phyloP scores from a whole-genome alignment of 2,329 filamentous ascomycete species.

The Diplodia seriata region DNA sequence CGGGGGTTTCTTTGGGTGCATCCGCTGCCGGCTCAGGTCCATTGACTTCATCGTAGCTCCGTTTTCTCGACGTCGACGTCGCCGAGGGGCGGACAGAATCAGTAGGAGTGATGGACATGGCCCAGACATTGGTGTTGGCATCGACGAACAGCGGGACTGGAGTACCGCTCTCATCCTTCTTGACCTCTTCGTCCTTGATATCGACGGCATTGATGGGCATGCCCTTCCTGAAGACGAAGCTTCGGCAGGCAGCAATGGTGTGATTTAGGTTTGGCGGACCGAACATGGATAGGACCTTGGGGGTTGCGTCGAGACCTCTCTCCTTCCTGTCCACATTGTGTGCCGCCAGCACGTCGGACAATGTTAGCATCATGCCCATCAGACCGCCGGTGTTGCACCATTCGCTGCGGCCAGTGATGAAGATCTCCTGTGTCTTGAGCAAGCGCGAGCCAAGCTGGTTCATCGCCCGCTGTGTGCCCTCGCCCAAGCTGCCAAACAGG shows the following conservation, averaged over 20 bases:
- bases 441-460: conserved; percentile 71
- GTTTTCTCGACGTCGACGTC: conserved; percentile 33
- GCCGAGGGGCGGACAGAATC: conserved; percentile 27
- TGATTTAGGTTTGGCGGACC: conserved; percentile 82
- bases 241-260: conserved; percentile 78
- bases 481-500: conserved; percentile 79
- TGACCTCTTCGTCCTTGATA: conserved; percentile 50
- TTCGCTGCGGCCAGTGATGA: conserved; percentile 77
- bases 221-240: conserved; percentile 85
- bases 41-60: conserved; percentile 42
- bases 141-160: conserved; percentile 66
- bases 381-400: conserved; percentile 83
- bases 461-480: conserved; percentile 83
- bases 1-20: conserved; percentile 36
- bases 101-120: conserved; percentile 67
- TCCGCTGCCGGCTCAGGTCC: conserved; percentile 41
- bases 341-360: conserved; percentile 71
- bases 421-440: conserved; percentile 74
- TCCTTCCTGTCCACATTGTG: conserved; percentile 52
- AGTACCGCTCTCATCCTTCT: conserved; percentile 45
- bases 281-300: conserved; percentile 64
- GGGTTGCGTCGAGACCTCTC: conserved; percentile 33
- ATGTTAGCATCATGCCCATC: conserved; percentile 81
- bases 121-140: conserved; percentile 82
- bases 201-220: conserved; percentile 77